Evolutionary conservation across 345 rosid species (phyloP).

Genomic region (Capsella bursapastoris): DNA sequence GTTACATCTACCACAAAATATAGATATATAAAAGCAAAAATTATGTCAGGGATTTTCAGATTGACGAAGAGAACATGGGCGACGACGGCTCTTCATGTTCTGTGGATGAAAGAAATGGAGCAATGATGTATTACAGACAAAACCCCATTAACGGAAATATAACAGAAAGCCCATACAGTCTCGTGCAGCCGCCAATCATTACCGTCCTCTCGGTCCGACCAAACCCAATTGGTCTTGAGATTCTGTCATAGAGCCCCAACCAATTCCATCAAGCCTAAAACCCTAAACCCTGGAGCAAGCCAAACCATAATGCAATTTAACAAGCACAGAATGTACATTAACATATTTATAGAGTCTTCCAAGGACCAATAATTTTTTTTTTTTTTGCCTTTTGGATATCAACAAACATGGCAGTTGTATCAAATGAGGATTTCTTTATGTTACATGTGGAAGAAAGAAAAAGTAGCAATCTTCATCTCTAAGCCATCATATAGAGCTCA

Average conservation of each 20-base stretch:
- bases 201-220: conserved; percentile 14
- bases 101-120: conserved; percentile 40
- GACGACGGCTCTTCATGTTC: conserved; percentile 43
- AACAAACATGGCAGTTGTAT: conserved; percentile 34
- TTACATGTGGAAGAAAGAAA: conserved; percentile 28
- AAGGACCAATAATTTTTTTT: background rate
- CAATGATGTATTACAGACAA: conserved; percentile 46
- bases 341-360: conserved; percentile 7
- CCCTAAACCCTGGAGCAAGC: conserved; percentile 30
- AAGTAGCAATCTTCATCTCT: conserved; percentile 17
- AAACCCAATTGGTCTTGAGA: conserved; percentile 8
- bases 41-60: conserved; percentile 32
- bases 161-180: conserved; percentile 45
- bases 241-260: background rate
- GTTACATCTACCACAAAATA: conserved; percentile 29
- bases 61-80: conserved; percentile 41
- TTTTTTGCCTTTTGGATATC: conserved; percentile 12
- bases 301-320: background rate
- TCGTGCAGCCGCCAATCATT: conserved; percentile 45
- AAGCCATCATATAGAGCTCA: conserved; percentile 46
- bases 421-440: conserved; percentile 22
- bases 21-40: background rate
- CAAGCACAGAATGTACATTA: conserved; percentile 18
- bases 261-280: conserved; percentile 24
- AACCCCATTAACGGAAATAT: conserved; percentile 38